Base-by-base conservation (phyloP, 768 basidiomycete species). In the Tulasnella sp. region DNA sequence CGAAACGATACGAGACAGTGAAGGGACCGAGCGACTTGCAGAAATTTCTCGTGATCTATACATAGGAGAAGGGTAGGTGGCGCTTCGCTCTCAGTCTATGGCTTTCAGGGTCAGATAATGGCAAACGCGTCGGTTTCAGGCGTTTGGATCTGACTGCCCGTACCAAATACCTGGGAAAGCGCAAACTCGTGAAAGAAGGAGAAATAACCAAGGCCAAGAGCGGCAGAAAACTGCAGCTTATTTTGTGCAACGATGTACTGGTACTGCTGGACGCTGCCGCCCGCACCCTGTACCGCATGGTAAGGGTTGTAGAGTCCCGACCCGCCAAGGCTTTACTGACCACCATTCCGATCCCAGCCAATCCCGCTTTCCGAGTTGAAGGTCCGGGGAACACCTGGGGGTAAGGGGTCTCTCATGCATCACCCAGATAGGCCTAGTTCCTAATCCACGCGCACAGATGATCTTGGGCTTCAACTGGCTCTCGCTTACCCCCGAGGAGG, bases 91-190 rank as follows among this genome's bases (percentile, higher is more conserved):
- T 24, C 42, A 48, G 27, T n/a, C 18, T 9, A 36, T 46, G 46
- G 16, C 71, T 73, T 16, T 36, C 40, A 21, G 18, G 52, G 31
- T 71, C 24, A 68, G 31, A n/a, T 14, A 52, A 27, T 62, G 58
- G 31, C 38, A 36, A 68, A n/a, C 74, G 46, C 80, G 34, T 36
- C 7, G 40, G 79, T 39, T 78, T 75, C 9, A 92, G 92, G 7
- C 91, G 93, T 24, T 90, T 98, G 31, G 96, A 98, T 84, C 86
- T 98, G n/a, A 96, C 95, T 0, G 94, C 93, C 0, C 93, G 94
- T 0, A 98, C 97, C 7, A 90, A 94, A 0, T 88, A 91, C 80
- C 91, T 97, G 87, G 97, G 96, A 0, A 86, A 89, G n/a, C 88
- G 97, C 24, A 89, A 87, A 82, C 88, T 99, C 14, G 80, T 98